Base-by-base conservation (phyloP, 2,329 filamentous ascomycete species). In the Raffaelea deltoideospora region DNA sequence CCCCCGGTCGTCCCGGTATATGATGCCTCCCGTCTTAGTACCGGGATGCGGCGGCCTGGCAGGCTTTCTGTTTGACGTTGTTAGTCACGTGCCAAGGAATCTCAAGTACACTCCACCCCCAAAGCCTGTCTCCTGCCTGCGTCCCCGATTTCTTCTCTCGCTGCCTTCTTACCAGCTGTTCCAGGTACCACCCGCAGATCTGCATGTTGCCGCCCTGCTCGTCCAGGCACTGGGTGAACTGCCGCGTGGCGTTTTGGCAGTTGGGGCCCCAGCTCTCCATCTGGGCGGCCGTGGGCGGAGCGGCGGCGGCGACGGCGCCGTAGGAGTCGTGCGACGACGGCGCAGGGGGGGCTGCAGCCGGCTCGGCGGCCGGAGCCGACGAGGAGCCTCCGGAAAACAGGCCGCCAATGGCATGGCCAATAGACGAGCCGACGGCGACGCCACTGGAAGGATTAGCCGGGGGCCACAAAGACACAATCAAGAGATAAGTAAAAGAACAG, bases 151-250 rank as follows among this genome's bases (percentile, higher is more conserved):
- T n/a, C n/a, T n/a, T n/a, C n/a, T n/a, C n/a, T n/a, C n/a, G n/a
- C n/a, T n/a, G n/a, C n/a, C 19, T 33, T 47, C 51, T 15, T 44
- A 54, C 53, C 60, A 98, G 69, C 72, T 98, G 88, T 59, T 98
- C 90, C 51, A 98, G 65, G 60, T 98, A 98, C 87, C 88, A 98
- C 48, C 82, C 81, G 66, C 90, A 98, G 55, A 95, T 92, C 55
- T 80, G 79, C 79, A 98, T 76, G 63, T 90, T 86, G 49, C 90
- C 90, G 55, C 76, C 67, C 60, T 98, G 81, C 54, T 96, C 83
- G 59, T 96, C 87, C 79, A 98, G 80, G 71, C 90, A 98, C 65
- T 79, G 80, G 52, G 85, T 87, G 70, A 98, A 96, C 62, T 72
- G 75, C 60, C 77, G 75, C 37, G 86, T 76, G 49, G 90, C 85